These are phyloP conservation scores for Leccinellum rugosiceps DNA, from an alignment of 768 basidiomycete species.

Conservation along the genomic window DNA sequence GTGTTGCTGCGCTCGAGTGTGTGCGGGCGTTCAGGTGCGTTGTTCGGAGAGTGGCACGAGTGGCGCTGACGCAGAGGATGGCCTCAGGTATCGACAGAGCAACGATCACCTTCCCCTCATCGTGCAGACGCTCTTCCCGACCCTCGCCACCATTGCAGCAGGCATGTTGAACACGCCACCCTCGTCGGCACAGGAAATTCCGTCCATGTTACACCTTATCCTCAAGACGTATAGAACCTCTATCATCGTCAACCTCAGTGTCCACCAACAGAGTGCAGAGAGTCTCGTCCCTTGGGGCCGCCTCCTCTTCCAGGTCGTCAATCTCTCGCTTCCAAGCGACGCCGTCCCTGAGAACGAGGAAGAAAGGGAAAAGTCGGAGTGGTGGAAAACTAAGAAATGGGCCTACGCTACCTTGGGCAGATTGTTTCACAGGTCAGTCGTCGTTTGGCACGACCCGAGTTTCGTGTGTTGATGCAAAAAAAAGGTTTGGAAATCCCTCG, in stretches of 20 bases:
- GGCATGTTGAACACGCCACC: slow-evolving; percentile 66
- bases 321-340: slow-evolving; percentile 61
- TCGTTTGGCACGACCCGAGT: not conserved
- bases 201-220: slow-evolving; percentile 80
- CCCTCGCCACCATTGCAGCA: slow-evolving; percentile 68
- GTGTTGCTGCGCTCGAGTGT: slow-evolving; percentile 73
- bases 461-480: slow-evolving; percentile 4
- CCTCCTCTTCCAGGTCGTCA: slow-evolving; percentile 77
- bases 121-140: slow-evolving; percentile 65
- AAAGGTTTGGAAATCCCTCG: slow-evolving; percentile 81
- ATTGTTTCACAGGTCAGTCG: slow-evolving; percentile 65
- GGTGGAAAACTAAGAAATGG: slow-evolving; percentile 96
- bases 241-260: slow-evolving; percentile 68
- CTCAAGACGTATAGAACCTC: slow-evolving; percentile 85
- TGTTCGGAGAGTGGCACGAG: not conserved
- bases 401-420: slow-evolving; percentile 77
- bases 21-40: slow-evolving; percentile 51
- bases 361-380: slow-evolving; percentile 73
- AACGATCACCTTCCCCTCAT: slow-evolving; percentile 57
- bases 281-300: slow-evolving; percentile 86
- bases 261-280: slow-evolving; percentile 70
- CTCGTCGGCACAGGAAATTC: slow-evolving; percentile 62
- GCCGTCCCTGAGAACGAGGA: slow-evolving; percentile 70
- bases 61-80: slow-evolving; percentile 36
- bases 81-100: slow-evolving; percentile 62